phyloP scores from a whole-genome alignment of 2,329 filamentous ascomycete genomes.

The Epichloe bromicola region DNA sequence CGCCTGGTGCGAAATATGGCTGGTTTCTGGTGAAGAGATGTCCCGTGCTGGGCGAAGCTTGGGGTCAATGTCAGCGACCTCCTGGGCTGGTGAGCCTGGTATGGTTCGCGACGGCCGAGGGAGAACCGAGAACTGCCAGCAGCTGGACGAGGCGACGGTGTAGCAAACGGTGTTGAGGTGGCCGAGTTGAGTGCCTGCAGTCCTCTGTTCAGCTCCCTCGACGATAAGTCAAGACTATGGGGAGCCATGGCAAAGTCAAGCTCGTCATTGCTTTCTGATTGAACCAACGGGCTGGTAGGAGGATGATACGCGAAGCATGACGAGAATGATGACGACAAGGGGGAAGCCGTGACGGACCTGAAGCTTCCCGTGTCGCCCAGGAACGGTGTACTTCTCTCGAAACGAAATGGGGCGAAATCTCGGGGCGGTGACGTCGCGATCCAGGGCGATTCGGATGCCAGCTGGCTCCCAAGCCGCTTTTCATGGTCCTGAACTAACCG shows the following conservation, averaged over 20 bases:
- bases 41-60: conserved; percentile 21
- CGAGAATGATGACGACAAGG: conserved; percentile 58
- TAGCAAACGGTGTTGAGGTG: conserved; percentile 29
- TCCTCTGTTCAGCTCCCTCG: conserved; percentile 30
- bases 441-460: conserved; percentile 24
- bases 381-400: conserved; percentile 22
- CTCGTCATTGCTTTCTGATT: conserved; percentile 77
- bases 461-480: neutral
- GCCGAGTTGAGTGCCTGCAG: conserved; percentile 63
- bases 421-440: conserved; percentile 43
- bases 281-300: conserved; percentile 83
- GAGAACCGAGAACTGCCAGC: conserved; percentile 16
- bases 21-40: conserved; percentile 39
- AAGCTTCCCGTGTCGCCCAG: conserved; percentile 23
- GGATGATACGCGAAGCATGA: conserved; percentile 74
- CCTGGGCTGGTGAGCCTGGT: conserved; percentile 67
- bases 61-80: conserved; percentile 56
- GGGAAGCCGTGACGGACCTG: conserved; percentile 37
- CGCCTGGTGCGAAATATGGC: conserved; percentile 42
- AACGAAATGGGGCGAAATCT: conserved; percentile 33
- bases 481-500: conserved; percentile 1
- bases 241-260: conserved; percentile 41
- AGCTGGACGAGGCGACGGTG: conserved; percentile 23
- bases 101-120: conserved; percentile 47
- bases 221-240: conserved; percentile 35